phyloP scores from a whole-genome alignment of 768 basidiomycete species.

The Cystofilobasidium capitatum region DNA sequence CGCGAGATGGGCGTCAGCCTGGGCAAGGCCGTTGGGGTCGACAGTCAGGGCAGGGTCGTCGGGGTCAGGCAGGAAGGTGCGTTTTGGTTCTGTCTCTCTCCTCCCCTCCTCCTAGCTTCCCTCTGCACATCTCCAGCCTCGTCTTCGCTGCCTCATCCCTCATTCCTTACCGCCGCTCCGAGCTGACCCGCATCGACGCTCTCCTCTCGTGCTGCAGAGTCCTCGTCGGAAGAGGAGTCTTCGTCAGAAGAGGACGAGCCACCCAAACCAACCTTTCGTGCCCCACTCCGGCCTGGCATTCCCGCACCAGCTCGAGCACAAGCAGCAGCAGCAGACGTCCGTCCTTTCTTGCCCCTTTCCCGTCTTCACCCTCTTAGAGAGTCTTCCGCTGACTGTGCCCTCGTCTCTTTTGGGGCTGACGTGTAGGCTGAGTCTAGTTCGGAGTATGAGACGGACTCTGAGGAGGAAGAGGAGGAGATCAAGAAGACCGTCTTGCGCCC shows the following conservation, averaged over 20 bases:
- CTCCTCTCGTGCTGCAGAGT: neutral
- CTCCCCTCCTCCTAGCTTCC: neutral
- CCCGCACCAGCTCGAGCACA: neutral
- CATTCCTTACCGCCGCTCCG: too few relatives aligned
- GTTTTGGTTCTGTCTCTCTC: neutral
- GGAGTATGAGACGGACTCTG: slow-evolving; percentile 36
- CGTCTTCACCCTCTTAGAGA: slow-evolving; percentile 36
- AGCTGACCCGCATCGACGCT: too few relatives aligned
- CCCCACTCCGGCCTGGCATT: slow-evolving; percentile 12
- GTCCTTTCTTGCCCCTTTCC: slow-evolving; percentile 30
- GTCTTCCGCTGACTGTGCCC: slow-evolving; percentile 22
- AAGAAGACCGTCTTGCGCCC: slow-evolving; percentile 69
- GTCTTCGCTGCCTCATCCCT: too few relatives aligned
- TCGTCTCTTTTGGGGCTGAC: slow-evolving; percentile 7
- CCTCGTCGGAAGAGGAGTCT: slow-evolving; percentile 20
- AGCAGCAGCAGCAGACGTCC: slow-evolving; percentile 9
- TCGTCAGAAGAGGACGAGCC: slow-evolving; percentile 14
- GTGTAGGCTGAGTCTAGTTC: slow-evolving; percentile 30
- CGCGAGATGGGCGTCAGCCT: slow-evolving; percentile 19
- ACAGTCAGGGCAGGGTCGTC: slow-evolving; percentile 14
- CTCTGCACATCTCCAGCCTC: neutral
- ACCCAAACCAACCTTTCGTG: slow-evolving; percentile 16
- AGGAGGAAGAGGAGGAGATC: slow-evolving; percentile 45
- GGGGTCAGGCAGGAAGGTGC: slow-evolving; percentile 19
- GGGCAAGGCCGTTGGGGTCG: slow-evolving; percentile 16